phyloP scores from a whole-genome alignment of 768 basidiomycete species.

The Amanita pseudoporphyria region DNA sequence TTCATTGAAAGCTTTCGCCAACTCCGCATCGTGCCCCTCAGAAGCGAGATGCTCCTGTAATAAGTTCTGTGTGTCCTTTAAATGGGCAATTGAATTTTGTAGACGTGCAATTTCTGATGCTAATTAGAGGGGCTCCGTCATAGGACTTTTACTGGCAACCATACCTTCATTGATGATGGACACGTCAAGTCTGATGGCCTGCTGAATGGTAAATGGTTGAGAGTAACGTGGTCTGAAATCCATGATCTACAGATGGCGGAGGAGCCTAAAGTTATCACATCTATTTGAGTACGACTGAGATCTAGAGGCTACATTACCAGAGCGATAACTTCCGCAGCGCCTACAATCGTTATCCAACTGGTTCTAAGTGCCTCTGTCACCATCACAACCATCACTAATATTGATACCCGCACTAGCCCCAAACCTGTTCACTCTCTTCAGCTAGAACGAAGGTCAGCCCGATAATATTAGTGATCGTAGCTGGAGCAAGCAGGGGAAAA shows the following conservation, averaged over 20 bases:
- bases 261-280: conserved; percentile 2
- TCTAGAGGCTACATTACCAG: no score
- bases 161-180: conserved; percentile 64
- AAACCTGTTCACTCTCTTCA: no score
- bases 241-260: conserved; percentile 13
- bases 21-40: conserved; percentile 29
- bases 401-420: no score
- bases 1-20: conserved; percentile 54
- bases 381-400: no score
- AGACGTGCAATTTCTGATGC: conserved; percentile 64
- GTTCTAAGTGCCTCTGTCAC: no score
- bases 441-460: no score
- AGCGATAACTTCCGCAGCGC: no score
- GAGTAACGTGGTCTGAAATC: conserved; percentile 56
- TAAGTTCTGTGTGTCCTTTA: conserved; percentile 51
- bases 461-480: no score
- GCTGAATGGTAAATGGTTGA: conserved; percentile 66
- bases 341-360: no score
- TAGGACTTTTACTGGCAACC: conserved; percentile 1
- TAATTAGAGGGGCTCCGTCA: neutral
- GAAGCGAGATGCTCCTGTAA: conserved; percentile 37
- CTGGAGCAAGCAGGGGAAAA: no score
- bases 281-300: no score
- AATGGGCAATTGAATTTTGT: conserved; percentile 56
- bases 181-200: conserved; percentile 58